phyloP scores from a whole-genome alignment of 2,329 filamentous ascomycete genomes.

The Fusarium humuli region DNA sequence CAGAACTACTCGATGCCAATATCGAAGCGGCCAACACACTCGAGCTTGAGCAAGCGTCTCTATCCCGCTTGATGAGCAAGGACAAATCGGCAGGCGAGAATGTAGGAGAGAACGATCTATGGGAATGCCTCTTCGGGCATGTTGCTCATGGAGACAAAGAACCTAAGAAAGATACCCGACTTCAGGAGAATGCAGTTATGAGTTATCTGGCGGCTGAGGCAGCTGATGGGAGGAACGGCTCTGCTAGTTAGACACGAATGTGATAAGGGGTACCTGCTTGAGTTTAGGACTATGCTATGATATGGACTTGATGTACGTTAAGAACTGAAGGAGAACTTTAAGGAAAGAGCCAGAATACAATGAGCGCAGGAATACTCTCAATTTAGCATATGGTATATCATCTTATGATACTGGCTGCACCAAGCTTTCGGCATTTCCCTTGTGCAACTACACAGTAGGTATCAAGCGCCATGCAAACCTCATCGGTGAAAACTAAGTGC shows the following conservation, averaged over 20 bases:
- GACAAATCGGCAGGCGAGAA: conserved; percentile 80
- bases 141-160: conserved; percentile 51
- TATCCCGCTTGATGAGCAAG: conserved; percentile 77
- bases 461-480: background rate
- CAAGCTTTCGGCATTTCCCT: background rate
- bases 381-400: background rate
- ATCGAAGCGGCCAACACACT: conserved; percentile 87
- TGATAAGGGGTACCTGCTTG: background rate
- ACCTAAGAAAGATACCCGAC: conserved; percentile 42
- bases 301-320: background rate
- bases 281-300: background rate
- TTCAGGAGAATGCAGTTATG: conserved; percentile 53
- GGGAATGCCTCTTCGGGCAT: conserved; percentile 86
- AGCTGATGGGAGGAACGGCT: conserved; percentile 51
- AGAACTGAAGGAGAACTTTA: background rate
- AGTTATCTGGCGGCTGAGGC: conserved; percentile 61
- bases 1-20: conserved; percentile 67
- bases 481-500: background rate
- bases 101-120: conserved; percentile 82
- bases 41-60: conserved; percentile 79
- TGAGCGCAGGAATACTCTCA: background rate
- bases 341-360: background rate
- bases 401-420: background rate
- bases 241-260: conserved; percentile 3
- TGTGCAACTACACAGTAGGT: too few species aligned